phyloP scores from a whole-genome alignment of 1,284 basidiomycete genomes.

The Meira nashicola region DNA sequence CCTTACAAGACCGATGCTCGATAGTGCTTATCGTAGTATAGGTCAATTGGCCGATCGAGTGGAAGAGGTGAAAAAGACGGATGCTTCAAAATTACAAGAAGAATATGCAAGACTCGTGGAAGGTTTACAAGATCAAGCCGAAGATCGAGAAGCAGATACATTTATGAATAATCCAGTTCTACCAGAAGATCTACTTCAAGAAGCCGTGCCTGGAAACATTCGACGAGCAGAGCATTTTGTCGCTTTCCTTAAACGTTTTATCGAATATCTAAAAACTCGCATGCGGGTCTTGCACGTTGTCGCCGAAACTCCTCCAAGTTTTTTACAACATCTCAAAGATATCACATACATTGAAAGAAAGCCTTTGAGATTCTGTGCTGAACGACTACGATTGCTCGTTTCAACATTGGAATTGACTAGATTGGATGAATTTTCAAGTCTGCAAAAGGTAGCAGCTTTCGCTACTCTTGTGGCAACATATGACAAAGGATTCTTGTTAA shows the following conservation, averaged over 20 bases:
- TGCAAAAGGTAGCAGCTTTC: conserved; percentile 94
- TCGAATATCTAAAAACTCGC: conserved; percentile 98
- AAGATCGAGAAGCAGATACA: conserved; percentile 67
- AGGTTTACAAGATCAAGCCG: conserved; percentile 67
- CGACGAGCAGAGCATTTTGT: conserved; percentile 98
- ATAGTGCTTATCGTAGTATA: conserved; percentile 86
- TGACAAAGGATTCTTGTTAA: conserved; percentile 95
- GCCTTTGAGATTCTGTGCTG: conserved; percentile 93
- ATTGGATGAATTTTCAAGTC: conserved; percentile 80
- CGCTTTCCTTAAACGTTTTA: conserved; percentile 94
- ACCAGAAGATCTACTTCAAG: conserved; percentile 87
- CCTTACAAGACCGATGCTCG: conserved; percentile 95
- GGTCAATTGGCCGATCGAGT: conserved; percentile 83
- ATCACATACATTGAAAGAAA: conserved; percentile 97
- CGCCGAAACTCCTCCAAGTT: conserved; percentile 97
- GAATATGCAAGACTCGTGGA: conserved; percentile 95
- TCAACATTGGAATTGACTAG: conserved; percentile 85
- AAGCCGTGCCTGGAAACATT: conserved; percentile 96
- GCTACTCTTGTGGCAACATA: conserved; percentile 97
- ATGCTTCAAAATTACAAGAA: conserved; percentile 88
- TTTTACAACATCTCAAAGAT: conserved; percentile 95
- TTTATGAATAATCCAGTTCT: conserved; percentile 84
- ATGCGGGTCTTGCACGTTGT: conserved; percentile 99
- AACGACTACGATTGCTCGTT: conserved; percentile 87
- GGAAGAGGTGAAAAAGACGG: conserved; percentile 92